Base-by-base conservation (phyloP, 768 basidiomycete genomes). In the Strobilomyces confusus region DNA sequence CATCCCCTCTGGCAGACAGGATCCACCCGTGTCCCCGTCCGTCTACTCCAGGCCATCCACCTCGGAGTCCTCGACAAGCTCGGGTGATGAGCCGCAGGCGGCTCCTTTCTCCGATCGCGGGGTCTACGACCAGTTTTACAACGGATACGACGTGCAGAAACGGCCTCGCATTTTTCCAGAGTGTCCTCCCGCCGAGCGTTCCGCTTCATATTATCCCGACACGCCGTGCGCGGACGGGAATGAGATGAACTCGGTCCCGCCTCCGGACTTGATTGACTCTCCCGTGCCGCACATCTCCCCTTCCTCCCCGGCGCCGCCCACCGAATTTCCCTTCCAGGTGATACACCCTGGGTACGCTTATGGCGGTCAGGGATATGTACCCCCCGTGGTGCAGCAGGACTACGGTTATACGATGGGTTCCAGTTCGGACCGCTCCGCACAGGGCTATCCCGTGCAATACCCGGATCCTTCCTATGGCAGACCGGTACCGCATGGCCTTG, bases 1-100 rank as follows among this genome's bases (percentile, higher is more conserved):
- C 15, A 41, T 70, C 19, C 70, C 65, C n/a, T 42, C 57, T 13
- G 69, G 69, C 11, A 56, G 8, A 44, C 68, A 63, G 44, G 60
- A 61, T 25, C 36, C 57, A 2, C 42, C 57, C 13, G 19, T 14
- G 19, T 44, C 54, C 29, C 50, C 59, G 20, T 42, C 55, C n/a
- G 5, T 30, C 40, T 44, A 36, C 30, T 48, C 60, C 13, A 44
- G 47, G 42, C 43, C 57, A 15, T 36, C 64, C n/a, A 49, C 55
- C 19, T 41, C 56, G 9, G 55, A 58, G 32, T 42, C 54, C 9
- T 46, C 57, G 7, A 34, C 56, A n/a, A 49, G 48, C 34, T 49
- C 51, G 14, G 26, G 52, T 34, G 60, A 59, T 42, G 59, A 56
- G 45, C 53, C 38, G 12, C 55, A 49, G 19, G 42, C 29, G 33